A percentile compares a stretch with the other conserved stretches of the same genome.
phyloP scores from a whole-genome alignment of 169 alveolate genomes.

The Cyclospora cayetanensis region DNA sequence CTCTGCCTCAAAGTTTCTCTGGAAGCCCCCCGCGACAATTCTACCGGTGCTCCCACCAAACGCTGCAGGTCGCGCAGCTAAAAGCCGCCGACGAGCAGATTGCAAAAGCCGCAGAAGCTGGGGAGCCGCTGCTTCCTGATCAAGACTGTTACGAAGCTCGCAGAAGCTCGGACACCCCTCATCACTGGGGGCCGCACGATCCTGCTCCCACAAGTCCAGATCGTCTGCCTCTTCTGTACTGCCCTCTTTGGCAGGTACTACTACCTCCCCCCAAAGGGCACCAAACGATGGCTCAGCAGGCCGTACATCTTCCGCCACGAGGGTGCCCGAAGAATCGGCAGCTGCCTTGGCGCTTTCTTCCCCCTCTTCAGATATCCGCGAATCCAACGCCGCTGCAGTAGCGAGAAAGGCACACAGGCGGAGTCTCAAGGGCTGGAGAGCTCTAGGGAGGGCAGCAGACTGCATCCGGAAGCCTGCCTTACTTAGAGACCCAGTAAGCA shows the following conservation, averaged over 20 bases:
- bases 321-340: background rate
- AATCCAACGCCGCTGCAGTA: background rate
- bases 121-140: background rate
- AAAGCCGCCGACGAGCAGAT: background rate
- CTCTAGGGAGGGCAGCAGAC: background rate
- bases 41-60: slow-evolving; percentile 11
- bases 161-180: background rate
- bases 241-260: background rate
- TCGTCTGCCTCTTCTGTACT: background rate
- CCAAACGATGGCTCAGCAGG: background rate
- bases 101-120: slow-evolving; percentile 28
- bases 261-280: background rate
- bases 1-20: background rate
- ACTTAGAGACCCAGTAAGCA: background rate
- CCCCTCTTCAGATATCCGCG: background rate
- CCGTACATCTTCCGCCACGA: background rate
- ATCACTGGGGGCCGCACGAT: no score
- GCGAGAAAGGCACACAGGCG: background rate
- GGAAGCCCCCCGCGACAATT: background rate
- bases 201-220: background rate
- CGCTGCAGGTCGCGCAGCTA: background rate
- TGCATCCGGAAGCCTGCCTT: background rate
- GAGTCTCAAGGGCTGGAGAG: background rate
- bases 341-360: background rate
- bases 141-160: background rate